These are phyloP conservation scores for Apiospora hydei DNA, from an alignment of 2,329 filamentous ascomycete genomes.

Conservation along the genomic window DNA sequence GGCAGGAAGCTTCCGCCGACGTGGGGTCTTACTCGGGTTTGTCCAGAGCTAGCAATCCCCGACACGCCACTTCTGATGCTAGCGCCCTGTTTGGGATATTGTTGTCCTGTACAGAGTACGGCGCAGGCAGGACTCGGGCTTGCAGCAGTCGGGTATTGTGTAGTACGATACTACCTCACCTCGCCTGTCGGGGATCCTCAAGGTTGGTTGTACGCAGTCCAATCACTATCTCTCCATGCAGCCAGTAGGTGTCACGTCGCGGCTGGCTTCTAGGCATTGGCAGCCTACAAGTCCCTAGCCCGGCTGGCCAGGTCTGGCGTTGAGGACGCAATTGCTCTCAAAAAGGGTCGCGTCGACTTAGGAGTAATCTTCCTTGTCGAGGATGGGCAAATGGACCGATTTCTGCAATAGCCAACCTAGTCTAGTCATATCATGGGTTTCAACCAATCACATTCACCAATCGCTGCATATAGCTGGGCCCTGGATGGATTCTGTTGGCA, in stretches of 20 bases:
- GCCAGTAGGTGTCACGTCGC: too few species aligned
- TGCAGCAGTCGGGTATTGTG: background rate
- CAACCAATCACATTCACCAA: background rate
- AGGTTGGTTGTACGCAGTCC: background rate
- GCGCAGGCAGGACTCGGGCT: background rate
- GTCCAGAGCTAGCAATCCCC: background rate
- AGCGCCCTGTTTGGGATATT: background rate
- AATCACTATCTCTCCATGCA: background rate
- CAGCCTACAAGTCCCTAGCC: background rate
- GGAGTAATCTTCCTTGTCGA: background rate
- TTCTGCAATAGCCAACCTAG: conserved; percentile 10
- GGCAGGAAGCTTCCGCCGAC: conserved; percentile 10
- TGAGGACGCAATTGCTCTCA: background rate
- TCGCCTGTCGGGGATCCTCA: background rate
- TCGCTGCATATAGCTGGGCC: background rate
- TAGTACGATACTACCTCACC: background rate
- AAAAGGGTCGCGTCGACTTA: background rate
- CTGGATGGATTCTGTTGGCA: conserved; percentile 8
- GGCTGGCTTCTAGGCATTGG: background rate
- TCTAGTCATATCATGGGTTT: background rate
- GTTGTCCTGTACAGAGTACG: too few species aligned
- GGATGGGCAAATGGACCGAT: background rate
- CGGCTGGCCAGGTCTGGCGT: background rate
- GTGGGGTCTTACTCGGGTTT: conserved; percentile 6
- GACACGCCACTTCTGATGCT: conserved; percentile 2